These are phyloP conservation scores for Phialemonium atrogriseum DNA, from an alignment of 2,329 filamentous ascomycete genomes.

Conservation along the genomic window DNA sequence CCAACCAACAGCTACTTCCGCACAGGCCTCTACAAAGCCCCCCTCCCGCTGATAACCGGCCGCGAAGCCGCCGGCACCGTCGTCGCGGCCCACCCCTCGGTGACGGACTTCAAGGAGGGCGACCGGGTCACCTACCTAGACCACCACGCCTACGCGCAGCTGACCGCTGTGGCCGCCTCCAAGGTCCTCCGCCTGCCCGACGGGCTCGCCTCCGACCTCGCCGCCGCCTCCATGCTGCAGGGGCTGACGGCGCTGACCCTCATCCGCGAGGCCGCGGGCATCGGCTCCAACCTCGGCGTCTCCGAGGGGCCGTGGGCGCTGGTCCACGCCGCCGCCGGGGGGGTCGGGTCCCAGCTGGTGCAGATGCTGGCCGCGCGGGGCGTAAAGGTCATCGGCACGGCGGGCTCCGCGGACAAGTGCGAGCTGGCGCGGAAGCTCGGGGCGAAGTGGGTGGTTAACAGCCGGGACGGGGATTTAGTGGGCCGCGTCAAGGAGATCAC, in stretches of 20 bases:
- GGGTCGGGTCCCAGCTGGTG: slow-evolving; percentile 66
- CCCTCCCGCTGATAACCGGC: slow-evolving; percentile 68
- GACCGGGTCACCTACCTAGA: slow-evolving; percentile 65
- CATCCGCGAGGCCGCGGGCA: slow-evolving; percentile 53
- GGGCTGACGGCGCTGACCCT: slow-evolving; percentile 77
- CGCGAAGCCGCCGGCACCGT: slow-evolving; percentile 71
- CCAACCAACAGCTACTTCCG: slow-evolving; percentile 69
- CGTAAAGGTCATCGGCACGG: slow-evolving; percentile 72
- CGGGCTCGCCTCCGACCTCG: slow-evolving; percentile 50
- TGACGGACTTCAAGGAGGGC: slow-evolving; percentile 51
- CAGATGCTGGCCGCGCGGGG: slow-evolving; percentile 68
- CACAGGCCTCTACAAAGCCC: slow-evolving; percentile 66
- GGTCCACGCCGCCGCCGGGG: slow-evolving; percentile 75
- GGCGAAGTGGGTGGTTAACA: slow-evolving; percentile 65
- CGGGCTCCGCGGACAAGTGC: slow-evolving; percentile 64
- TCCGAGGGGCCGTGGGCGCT: slow-evolving; percentile 75
- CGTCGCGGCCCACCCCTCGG: slow-evolving; percentile 47
- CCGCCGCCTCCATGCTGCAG: slow-evolving; percentile 66
- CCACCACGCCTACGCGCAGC: slow-evolving; percentile 46
- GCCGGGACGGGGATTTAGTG: slow-evolving; percentile 49
- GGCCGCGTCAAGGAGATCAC: slow-evolving; percentile 61
- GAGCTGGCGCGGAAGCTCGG: slow-evolving; percentile 61
- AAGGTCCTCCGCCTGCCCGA: slow-evolving; percentile 57
- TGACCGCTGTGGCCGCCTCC: slow-evolving; percentile 41
- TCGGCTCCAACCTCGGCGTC: slow-evolving; percentile 36